Base-by-base conservation (phyloP, 768 basidiomycete species). In the Podaxis sp. region DNA sequence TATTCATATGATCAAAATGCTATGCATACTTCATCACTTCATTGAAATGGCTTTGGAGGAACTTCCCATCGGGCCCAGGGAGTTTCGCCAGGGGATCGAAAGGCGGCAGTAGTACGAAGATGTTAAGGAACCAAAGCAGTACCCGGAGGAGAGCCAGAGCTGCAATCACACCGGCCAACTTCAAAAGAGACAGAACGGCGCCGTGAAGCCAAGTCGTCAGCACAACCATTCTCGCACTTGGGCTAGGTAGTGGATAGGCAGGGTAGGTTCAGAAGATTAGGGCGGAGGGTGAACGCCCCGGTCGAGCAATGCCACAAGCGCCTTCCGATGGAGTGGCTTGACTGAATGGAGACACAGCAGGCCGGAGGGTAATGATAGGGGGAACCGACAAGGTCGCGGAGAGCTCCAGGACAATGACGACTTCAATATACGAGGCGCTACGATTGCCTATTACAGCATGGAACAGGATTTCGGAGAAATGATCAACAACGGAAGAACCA, bases 51-150 rank as follows among this genome's bases (percentile, higher is more conserved):
- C 74, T 82, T 63, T 81, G 69, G 30, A 83, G 72, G 4, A 72
- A 66, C 12, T 76, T 63, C 6, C 74, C 83, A 28, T 76, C 71
- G 7, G 82, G 83, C 0, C 84, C 84, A 40, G 82, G 82, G 12
- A 86, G 69, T 37, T 77, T 72, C 56, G 73, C 69, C 51, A 86
- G 71, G 17, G 84, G 83, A 69, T 85, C 84, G 44, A 72, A 76
- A 3, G 75, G 69, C 13, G 84, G 83, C n/a, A 74, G 67, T 20
- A 84, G 55, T 41, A 81, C 38, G 20, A 84, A 61, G 69, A 81
- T 68, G 63, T 83, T 76, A 52, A 82, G 52, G 58, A 83, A 67
- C 77, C 80, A 82, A 17, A 75, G 37, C 12, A 75, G 26, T 37
- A 71, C 76, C 66, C 77, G 74, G 17, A 75, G 72, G 48, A 80